Conservation (phyloP, 2,329 filamentous ascomycete genomes). For the Diaporthe citriasiana region DNA sequence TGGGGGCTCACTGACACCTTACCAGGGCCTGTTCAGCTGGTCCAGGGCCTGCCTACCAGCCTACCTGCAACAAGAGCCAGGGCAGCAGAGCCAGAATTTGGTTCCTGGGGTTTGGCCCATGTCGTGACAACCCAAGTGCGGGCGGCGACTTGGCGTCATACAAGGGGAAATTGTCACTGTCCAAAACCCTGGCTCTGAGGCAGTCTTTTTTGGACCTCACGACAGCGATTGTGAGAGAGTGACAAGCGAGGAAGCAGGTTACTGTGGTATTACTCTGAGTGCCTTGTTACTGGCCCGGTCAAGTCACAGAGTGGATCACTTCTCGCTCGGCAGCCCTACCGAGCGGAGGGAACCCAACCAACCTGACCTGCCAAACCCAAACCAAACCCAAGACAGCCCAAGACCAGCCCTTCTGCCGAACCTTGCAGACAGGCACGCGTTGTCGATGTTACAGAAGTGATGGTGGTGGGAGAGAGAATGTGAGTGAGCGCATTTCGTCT, state of each 20-base stretch:
- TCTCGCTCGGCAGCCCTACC: slow-evolving; percentile 28
- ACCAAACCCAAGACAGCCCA: background rate
- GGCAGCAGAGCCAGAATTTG: background rate
- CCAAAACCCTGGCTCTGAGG: slow-evolving; percentile 2
- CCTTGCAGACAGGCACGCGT: slow-evolving; percentile 11
- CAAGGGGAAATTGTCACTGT: slow-evolving; percentile 21
- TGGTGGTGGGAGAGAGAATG: slow-evolving; percentile 3
- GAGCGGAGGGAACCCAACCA: slow-evolving; percentile 15
- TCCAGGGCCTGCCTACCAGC: too few relatives aligned
- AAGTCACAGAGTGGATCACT: slow-evolving; percentile 8
- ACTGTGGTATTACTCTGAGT: background rate
- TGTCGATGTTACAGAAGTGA: slow-evolving; percentile 21
- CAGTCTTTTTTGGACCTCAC: background rate
- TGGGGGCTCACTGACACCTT: slow-evolving; percentile 4
- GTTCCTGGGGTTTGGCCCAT: background rate
- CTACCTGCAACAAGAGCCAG: background rate
- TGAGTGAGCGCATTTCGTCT: background rate
- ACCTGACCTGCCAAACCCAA: background rate
- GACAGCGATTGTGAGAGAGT: background rate
- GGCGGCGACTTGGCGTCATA: slow-evolving; percentile 18
- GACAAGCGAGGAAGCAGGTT: background rate
- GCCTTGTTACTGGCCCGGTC: background rate
- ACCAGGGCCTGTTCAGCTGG: slow-evolving; percentile 6
- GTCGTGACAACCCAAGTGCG: background rate
- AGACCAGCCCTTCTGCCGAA: slow-evolving; percentile 7